A percentile compares a stretch with the other conserved stretches of the same genome.
Conservation (phyloP, 2,329 filamentous ascomycete species). For the Hymenoscyphus linearis region DNA sequence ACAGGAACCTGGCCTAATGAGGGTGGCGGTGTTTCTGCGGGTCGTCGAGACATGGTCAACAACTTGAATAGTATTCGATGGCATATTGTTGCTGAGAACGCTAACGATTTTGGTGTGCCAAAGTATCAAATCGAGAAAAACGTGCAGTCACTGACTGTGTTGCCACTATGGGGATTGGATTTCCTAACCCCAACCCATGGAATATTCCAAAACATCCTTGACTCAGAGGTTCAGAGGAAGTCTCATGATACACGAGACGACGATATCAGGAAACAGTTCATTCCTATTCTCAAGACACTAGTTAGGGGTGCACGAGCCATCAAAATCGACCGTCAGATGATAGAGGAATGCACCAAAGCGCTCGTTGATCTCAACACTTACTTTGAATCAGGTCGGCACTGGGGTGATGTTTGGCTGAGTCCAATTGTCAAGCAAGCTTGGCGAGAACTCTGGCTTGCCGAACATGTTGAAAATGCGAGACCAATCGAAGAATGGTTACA, state of each 20-base stretch:
- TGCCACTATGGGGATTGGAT: conserved; percentile 46
- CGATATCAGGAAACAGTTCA: conserved; percentile 48
- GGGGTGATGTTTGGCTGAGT: conserved; percentile 43
- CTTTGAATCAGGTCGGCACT: conserved; percentile 39
- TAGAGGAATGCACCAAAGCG: conserved; percentile 33
- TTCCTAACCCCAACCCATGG: conserved; percentile 45
- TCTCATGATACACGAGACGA: conserved; percentile 37
- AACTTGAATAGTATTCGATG: conserved; percentile 43
- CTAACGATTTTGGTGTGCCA: conserved; percentile 45
- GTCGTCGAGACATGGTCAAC: conserved; percentile 46
- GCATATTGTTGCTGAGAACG: conserved; percentile 47
- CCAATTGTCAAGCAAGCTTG: conserved; percentile 41
- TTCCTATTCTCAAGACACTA: conserved; percentile 45
- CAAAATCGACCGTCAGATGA: conserved; percentile 41
- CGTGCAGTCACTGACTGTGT: conserved; percentile 43
- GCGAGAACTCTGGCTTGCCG: conserved; percentile 41
- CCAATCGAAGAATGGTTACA: conserved; percentile 40
- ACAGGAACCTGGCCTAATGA: conserved; percentile 15
- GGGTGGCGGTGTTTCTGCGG: conserved; percentile 32
- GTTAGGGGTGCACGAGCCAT: conserved; percentile 45
- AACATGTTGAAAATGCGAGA: conserved; percentile 38
- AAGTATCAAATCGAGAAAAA: conserved; percentile 45
- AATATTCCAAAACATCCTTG: conserved; percentile 42
- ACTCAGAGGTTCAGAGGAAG: conserved; percentile 41
- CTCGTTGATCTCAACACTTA: conserved; percentile 27